A percentile compares a stretch with the other conserved stretches of the same genome.
These are phyloP conservation scores for Paecilomyces sp. DNA, from an alignment of 2,329 filamentous ascomycete species.

Conservation along the genomic window DNA sequence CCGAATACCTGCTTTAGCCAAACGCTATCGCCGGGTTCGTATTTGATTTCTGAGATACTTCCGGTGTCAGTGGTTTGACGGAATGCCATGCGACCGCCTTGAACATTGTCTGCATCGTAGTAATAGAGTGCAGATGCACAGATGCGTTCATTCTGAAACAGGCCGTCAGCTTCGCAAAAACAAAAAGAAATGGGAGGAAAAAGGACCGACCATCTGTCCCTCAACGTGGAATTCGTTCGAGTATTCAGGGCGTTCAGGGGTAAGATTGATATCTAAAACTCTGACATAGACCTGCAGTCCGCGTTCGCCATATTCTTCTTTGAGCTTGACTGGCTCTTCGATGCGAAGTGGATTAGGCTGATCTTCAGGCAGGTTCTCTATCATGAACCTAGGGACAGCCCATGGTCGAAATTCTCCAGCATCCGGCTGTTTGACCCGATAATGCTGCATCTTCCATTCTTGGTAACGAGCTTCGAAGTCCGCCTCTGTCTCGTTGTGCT, in stretches of 20 bases:
- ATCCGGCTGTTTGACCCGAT: constrained; percentile 19
- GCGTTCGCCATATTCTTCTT: constrained; percentile 28
- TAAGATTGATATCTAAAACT: constrained; percentile 53
- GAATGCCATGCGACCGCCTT: constrained; percentile 46
- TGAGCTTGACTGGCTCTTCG: constrained; percentile 21
- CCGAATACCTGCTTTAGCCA: constrained; percentile 25
- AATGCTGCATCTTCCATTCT: constrained; percentile 18
- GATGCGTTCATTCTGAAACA: constrained; percentile 53
- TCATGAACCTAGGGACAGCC: constrained; percentile 21
- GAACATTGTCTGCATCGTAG: constrained; percentile 55
- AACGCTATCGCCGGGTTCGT: constrained; percentile 20
- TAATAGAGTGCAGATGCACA: constrained; percentile 57
- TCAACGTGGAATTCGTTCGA: constrained; percentile 43
- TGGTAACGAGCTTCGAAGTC: constrained; percentile 16
- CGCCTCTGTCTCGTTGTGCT: constrained; percentile 11
- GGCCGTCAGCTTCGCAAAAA: background rate
- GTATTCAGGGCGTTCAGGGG: constrained; percentile 50
- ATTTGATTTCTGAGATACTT: constrained; percentile 23
- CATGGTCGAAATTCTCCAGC: constrained; percentile 19
- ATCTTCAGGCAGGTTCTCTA: constrained; percentile 18
- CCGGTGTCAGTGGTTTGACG: constrained; percentile 31
- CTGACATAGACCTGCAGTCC: constrained; percentile 59
- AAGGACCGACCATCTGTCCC: constrained; percentile 31
- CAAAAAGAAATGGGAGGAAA: background rate
- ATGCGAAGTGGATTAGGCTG: constrained; percentile 18